Base-by-base conservation (phyloP, 2,329 filamentous ascomycete genomes). In the Diaporthe australafricana region DNA sequence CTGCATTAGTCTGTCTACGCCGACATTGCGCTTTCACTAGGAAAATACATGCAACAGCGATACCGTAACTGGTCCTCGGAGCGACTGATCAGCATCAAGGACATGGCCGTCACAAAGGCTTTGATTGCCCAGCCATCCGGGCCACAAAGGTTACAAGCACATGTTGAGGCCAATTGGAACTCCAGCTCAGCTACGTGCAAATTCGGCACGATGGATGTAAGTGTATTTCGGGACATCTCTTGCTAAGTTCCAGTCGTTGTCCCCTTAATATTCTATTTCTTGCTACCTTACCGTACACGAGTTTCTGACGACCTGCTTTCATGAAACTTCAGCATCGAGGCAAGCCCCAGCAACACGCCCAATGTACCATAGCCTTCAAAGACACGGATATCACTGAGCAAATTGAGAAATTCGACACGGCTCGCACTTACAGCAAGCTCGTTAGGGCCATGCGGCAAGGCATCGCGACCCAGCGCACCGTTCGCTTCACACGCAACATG, bases 401-500 rank as follows among this genome's bases (percentile, higher is more conserved):
- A 11, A 30, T 70, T 32, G 22, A 50, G 14, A n/a, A 69, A 35
- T 20, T 60, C 20, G 55, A 60, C 9, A 57, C 35, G 66, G 38
- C 38, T 9, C 20, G 4, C 2, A 94, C 50, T 89, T 96, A 78
- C 88, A 90, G 76, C 86, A 85, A 32, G 88, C 90, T 60, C 68
- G 86, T 92, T 68, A 84, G 90, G 27, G 81, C 84, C 38, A 85
- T 92, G 1, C 83, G 87, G 75, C 83, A 88, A 73, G 91, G 90
- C 72, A 91, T 92, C 66, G 82, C 88, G 75, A 86, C 85, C 38
- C 92, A 92, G 42, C 87, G 88, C 68, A 92, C 92, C 35, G 92
- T 92, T 79, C 92, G 93, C 81, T 88, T 95, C 73, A 89, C 92
- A 63, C 89, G 92, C 27, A 91, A 91, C 42, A 89, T 94, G 83